These are phyloP conservation scores for Eucalyptus fibrosa DNA, from an alignment of 345 rosid species.

Conservation along the genomic window DNA sequence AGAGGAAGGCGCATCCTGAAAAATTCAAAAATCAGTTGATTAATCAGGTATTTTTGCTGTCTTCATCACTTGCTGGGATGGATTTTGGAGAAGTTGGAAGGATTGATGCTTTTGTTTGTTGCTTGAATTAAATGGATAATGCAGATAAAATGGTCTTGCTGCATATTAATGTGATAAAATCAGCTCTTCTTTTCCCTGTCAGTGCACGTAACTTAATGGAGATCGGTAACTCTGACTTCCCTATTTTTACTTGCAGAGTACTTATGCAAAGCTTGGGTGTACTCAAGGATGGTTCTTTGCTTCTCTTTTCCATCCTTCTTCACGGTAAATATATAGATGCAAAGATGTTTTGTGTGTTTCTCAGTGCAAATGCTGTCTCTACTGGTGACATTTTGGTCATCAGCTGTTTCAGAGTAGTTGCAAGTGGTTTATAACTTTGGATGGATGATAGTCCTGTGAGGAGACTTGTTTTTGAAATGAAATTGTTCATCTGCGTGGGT, in stretches of 20 bases:
- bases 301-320: slow-evolving; percentile 59
- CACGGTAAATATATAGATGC: slow-evolving; percentile 27
- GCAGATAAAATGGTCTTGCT: background rate
- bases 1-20: slow-evolving; percentile 80
- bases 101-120: background rate
- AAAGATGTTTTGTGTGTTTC: background rate
- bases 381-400: background rate
- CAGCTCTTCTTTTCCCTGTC: background rate
- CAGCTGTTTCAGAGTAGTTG: background rate
- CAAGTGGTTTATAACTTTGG: background rate
- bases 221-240: background rate
- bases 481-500: background rate
- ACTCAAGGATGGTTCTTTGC: slow-evolving; percentile 95
- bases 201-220: background rate
- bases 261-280: slow-evolving; percentile 83
- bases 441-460: background rate
- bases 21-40: slow-evolving; percentile 77
- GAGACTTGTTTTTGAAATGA: background rate
- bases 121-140: background rate
- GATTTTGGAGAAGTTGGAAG: background rate
- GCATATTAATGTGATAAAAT: background rate
- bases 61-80: background rate
- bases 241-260: slow-evolving; percentile 27
- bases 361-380: background rate
- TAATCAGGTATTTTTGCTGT: slow-evolving; percentile 60